Base-by-base conservation (phyloP, 306 rosid species). In the Sicyos edulis region DNA sequence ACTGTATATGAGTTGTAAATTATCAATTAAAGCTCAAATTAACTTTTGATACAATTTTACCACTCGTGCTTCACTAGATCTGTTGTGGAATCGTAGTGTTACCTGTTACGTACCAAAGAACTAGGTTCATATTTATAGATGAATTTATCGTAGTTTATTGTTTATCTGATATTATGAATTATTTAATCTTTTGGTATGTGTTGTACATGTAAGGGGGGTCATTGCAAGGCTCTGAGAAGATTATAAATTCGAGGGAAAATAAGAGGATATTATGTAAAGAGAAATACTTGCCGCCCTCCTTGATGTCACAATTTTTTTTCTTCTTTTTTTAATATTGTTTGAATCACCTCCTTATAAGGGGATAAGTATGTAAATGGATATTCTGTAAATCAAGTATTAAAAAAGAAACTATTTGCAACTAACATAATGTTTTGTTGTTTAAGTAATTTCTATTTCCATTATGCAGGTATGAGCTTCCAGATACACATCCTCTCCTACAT, bases 381-480 rank as follows among this genome's bases (percentile, higher is more conserved):
- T 56, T 56, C 61, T 22, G 10, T 24, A 58, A 58, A 58, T 22
- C 17, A 58, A 9, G 22, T 10, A 21, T 10, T 12, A 56, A 6
- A 56, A 54, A 22, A 58, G n/a, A 58, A 57, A 58, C 63, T 22
- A 58, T 22, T 58, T 22, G 19, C 22, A 3, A 59, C 44, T 5
- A 1, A 21, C 19, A 59, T 12, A 8, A 59, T 59, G 32, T 26
- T 26, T 26, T 26, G 3, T 26, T 26, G 32, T n/a, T 26, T 26
- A 26, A 26, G 32, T 26, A 1, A 26, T 26, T 26, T 26, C 32
- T 26, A 26, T 24, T 22, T 69, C 22, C 55, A 61, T 45, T 47
- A 40, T 80, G 79, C 76, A 88, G 96, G 11, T 88, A 88, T 52
- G 81, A 51, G 63, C 87, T 90, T 71, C 77, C 83, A 1, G 86